Percentiles rank a stretch among this genome's conserved stretches.
Conservation (phyloP, 1,284 basidiomycete species). For the Coniferiporia weirii region DNA sequence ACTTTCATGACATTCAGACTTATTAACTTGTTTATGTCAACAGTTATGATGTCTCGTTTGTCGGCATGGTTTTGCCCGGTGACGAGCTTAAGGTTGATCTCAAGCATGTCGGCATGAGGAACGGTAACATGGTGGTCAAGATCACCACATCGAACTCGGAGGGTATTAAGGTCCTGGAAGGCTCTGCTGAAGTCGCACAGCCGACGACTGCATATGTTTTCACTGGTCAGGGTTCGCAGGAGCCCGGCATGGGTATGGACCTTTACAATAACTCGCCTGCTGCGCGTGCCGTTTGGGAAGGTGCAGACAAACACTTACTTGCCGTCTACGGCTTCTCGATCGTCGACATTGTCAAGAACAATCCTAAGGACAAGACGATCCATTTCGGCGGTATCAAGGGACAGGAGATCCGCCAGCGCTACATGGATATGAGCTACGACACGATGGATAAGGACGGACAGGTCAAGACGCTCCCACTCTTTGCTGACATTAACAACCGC, state of each 20-base stretch:
- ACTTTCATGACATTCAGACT: slow-evolving; percentile 3
- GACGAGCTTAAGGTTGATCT: slow-evolving; percentile 87
- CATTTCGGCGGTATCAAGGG: slow-evolving; percentile 99
- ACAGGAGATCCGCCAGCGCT: slow-evolving; percentile 94
- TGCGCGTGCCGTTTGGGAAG: slow-evolving; percentile 95
- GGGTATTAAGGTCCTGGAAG: slow-evolving; percentile 89
- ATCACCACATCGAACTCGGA: slow-evolving; percentile 84
- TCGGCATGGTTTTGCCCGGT: slow-evolving; percentile 96
- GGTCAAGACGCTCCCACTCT: slow-evolving; percentile 91
- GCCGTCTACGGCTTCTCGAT: slow-evolving; percentile 98
- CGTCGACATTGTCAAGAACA: slow-evolving; percentile 96
- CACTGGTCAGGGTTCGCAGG: slow-evolving; percentile 98
- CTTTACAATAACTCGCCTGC: slow-evolving; percentile 91
- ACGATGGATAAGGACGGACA: slow-evolving; percentile 93
- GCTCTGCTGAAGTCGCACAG: slow-evolving; percentile 90
- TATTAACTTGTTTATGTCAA: slow-evolving; percentile 17
- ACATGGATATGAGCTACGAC: slow-evolving; percentile 99
- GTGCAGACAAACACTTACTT: slow-evolving; percentile 88
- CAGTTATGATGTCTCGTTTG: slow-evolving; percentile 88
- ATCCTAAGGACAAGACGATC: slow-evolving; percentile 95
- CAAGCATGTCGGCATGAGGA: slow-evolving; percentile 86
- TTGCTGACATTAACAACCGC: slow-evolving; percentile 87
- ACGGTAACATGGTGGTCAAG: slow-evolving; percentile 89
- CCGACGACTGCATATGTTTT: slow-evolving; percentile 94
- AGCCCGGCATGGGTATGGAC: slow-evolving; percentile 99